Percentiles rank a stretch among this genome's conserved stretches.
These are phyloP conservation scores for Globisporangium canariense DNA, from an alignment of 352 stramenopile genomes.

Conservation along the genomic window DNA sequence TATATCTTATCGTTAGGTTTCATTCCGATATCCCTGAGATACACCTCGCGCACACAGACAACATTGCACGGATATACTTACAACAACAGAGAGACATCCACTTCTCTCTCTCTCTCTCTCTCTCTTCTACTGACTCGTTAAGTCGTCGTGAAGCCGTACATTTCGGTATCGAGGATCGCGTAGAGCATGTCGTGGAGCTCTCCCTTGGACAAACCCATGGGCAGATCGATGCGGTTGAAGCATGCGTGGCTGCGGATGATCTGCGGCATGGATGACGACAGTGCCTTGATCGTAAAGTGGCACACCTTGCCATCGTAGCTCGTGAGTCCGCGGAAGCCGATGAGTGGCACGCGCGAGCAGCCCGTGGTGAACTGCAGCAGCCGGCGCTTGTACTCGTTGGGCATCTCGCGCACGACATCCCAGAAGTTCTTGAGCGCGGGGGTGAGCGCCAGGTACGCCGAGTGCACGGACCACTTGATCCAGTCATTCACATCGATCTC, in stretches of 20 bases:
- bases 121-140: conserved; percentile 17
- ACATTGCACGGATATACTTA: neutral
- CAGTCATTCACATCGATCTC: conserved; percentile 95
- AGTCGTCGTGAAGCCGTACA: conserved; percentile 66
- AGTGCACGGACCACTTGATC: conserved; percentile 76
- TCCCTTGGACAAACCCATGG: conserved; percentile 89
- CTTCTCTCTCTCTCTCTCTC: neutral
- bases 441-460: conserved; percentile 31
- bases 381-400: conserved; percentile 66
- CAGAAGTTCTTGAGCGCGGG: conserved; percentile 45
- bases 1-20: neutral
- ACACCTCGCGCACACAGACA: neutral
- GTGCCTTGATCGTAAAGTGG: conserved; percentile 69
- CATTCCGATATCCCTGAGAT: neutral
- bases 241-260: conserved; percentile 77
- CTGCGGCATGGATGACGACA: conserved; percentile 39
- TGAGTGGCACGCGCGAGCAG: conserved; percentile 70
- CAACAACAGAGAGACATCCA: neutral
- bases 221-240: conserved; percentile 93
- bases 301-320: conserved; percentile 80
- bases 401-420: conserved; percentile 88
- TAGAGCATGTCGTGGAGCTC: conserved; percentile 72
- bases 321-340: conserved; percentile 66
- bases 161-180: conserved; percentile 56
- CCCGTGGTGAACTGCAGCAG: conserved; percentile 83